Evolutionary conservation across 306 rosid genomes (phyloP).

Genomic region (Glycine latifolia): DNA sequence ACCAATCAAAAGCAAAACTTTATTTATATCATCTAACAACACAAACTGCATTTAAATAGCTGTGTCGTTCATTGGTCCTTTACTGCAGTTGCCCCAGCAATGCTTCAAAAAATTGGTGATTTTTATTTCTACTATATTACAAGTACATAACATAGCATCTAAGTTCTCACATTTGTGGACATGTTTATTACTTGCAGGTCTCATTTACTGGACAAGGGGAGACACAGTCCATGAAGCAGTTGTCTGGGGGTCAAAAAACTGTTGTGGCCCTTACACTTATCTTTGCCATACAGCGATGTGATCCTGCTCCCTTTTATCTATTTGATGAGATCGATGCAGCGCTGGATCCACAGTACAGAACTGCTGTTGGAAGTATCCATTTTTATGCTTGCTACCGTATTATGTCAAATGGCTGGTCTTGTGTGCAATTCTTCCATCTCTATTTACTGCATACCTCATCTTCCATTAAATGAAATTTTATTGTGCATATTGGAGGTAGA

Average conservation of each 20-base stretch:
- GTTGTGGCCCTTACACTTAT: conserved; percentile 97
- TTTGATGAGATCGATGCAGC: conserved; percentile 99
- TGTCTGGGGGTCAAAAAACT: conserved; percentile 99
- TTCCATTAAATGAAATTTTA: conserved; percentile 20
- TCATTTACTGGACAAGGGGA: conserved; percentile 99
- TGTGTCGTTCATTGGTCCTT: conserved; percentile 9
- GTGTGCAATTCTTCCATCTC: conserved; percentile 4
- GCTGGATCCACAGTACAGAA: conserved; percentile 96
- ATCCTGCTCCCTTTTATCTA: conserved; percentile 98
- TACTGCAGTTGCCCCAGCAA: conserved; percentile 28
- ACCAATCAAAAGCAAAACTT: neutral
- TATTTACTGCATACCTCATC: conserved; percentile 27
- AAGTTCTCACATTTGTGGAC: conserved; percentile 38
- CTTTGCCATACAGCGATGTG: conserved; percentile 98
- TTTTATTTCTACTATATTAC: neutral
- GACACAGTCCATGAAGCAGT: conserved; percentile 98
- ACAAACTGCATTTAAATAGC: neutral
- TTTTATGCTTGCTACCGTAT: conserved; percentile 28
- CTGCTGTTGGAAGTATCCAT: conserved; percentile 99
- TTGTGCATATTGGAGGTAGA: conserved; percentile 9
- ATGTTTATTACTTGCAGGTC: conserved; percentile 64
- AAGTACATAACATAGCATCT: neutral
- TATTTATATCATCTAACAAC: conserved; percentile 14
- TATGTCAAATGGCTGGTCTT: conserved; percentile 36
- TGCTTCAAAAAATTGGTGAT: conserved; percentile 10